These are phyloP conservation scores for Pseudonitzschia multistriata DNA, from an alignment of 108 stramenopile genomes.

Conservation along the genomic window DNA sequence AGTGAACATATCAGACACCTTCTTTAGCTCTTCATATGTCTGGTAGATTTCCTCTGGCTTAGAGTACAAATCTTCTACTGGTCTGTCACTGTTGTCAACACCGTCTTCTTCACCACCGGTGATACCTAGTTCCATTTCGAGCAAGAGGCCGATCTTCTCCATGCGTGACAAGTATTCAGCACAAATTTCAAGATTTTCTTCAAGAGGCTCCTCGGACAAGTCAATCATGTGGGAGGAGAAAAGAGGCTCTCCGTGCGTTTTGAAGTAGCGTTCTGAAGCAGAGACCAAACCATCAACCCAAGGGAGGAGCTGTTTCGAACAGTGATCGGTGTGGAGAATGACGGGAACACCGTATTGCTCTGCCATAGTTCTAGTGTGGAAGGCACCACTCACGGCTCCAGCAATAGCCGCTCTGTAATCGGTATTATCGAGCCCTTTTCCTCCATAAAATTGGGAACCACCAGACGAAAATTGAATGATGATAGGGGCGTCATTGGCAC, in stretches of 20 bases:
- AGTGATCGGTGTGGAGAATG: constrained; percentile 94
- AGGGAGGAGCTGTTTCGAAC: constrained; percentile 86
- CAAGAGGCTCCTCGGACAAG: constrained; percentile 90
- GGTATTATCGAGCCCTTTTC: constrained; percentile 85
- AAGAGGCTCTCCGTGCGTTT: constrained; percentile 87
- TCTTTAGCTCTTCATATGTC: constrained; percentile 66
- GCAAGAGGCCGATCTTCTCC: constrained; percentile 77
- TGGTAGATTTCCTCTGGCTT: constrained; percentile 89
- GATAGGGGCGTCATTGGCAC: constrained; percentile 85
- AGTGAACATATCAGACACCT: constrained; percentile 79
- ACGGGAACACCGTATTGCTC: constrained; percentile 94
- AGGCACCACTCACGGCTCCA: constrained; percentile 86
- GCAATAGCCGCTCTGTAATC: constrained; percentile 84
- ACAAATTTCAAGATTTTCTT: constrained; percentile 93
- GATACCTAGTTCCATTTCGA: constrained; percentile 95
- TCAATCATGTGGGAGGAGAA: constrained; percentile 96
- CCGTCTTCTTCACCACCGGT: constrained; percentile 97
- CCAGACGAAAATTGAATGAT: constrained; percentile 91
- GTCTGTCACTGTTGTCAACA: constrained; percentile 86
- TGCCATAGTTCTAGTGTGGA: constrained; percentile 92
- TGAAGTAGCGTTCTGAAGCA: constrained; percentile 71
- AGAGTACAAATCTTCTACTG: constrained; percentile 84
- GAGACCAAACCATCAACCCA: constrained; percentile 91
- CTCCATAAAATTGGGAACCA: constrained; percentile 90
- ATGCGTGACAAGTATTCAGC: constrained; percentile 75